These are phyloP conservation scores for Neurospora tetrasperma DNA, from an alignment of 495 filamentous ascomycete species.

Conservation along the genomic window DNA sequence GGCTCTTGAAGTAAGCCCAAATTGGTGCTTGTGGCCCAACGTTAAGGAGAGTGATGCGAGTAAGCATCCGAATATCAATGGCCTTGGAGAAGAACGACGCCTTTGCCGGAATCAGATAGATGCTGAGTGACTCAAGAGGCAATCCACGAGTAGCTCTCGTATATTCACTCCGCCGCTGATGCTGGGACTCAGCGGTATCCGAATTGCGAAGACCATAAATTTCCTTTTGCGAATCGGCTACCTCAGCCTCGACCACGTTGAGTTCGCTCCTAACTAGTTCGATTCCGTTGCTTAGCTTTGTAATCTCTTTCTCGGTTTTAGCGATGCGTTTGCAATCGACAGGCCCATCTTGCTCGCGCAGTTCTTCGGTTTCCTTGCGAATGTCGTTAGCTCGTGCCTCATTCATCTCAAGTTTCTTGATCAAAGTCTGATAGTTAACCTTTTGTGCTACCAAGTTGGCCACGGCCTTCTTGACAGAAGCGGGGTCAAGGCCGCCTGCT, in stretches of 20 bases:
- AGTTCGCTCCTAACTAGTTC: constrained; percentile 16
- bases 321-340: constrained; percentile 1
- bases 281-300: constrained; percentile 9
- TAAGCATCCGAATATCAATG: constrained; percentile 42
- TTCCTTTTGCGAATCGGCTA: constrained; percentile 13
- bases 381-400: constrained; percentile 12
- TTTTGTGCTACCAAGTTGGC: constrained; percentile 11
- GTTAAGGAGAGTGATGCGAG: constrained; percentile 47
- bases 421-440: constrained; percentile 13
- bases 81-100: constrained; percentile 40
- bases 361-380: constrained; percentile 10
- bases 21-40: constrained; percentile 48
- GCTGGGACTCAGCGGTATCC: constrained; percentile 8
- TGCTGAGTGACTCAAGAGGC: constrained; percentile 37
- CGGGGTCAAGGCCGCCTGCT: neutral
- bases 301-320: constrained; percentile 11
- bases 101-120: constrained; percentile 49
- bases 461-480: constrained; percentile 1
- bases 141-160: constrained; percentile 44
- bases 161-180: constrained; percentile 36
- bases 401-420: constrained; percentile 13
- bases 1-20: constrained; percentile 42
- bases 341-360: constrained; percentile 3
- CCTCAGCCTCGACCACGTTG: constrained; percentile 11
- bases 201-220: neutral